phyloP scores from a whole-genome alignment of 78 protist genomes.

The Mantamonas sphyraenae region DNA sequence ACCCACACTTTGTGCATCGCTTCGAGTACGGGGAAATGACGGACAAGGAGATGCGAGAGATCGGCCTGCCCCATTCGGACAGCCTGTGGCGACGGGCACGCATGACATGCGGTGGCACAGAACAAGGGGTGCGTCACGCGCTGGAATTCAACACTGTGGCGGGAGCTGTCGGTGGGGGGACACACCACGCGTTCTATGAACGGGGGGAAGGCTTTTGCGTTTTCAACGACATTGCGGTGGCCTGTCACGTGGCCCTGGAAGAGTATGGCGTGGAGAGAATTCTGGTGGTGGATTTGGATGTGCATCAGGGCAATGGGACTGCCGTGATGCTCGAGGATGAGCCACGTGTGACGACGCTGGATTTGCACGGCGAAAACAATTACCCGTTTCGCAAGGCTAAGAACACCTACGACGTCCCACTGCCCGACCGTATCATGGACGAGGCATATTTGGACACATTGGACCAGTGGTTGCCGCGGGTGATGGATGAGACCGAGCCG shows the following conservation, averaged over 20 bases:
- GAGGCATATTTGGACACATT: not conserved
- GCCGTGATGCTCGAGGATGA: not conserved
- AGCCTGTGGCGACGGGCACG: too few species aligned
- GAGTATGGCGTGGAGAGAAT: not conserved
- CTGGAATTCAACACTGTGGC: too few species aligned
- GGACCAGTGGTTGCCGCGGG: not conserved
- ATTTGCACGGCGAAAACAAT: not conserved
- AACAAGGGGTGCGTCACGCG: too few species aligned
- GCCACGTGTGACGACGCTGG: not conserved
- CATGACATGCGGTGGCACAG: too few species aligned
- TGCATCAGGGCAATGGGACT: not conserved
- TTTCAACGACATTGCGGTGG: slow-evolving; percentile 1
- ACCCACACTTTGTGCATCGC: too few species aligned
- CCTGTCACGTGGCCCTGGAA: not conserved
- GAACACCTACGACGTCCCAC: not conserved
- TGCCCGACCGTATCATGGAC: not conserved
- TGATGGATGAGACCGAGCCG: not conserved
- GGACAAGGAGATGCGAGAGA: too few species aligned
- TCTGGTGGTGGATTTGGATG: not conserved
- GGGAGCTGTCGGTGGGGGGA: too few species aligned
- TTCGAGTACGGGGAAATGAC: too few species aligned
- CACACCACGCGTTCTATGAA: too few species aligned
- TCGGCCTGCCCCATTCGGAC: too few species aligned
- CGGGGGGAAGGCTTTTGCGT: not conserved
- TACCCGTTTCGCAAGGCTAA: not conserved